These are phyloP conservation scores for Mycothermus thermophilus DNA, from an alignment of 495 filamentous ascomycete species.

Conservation along the genomic window DNA sequence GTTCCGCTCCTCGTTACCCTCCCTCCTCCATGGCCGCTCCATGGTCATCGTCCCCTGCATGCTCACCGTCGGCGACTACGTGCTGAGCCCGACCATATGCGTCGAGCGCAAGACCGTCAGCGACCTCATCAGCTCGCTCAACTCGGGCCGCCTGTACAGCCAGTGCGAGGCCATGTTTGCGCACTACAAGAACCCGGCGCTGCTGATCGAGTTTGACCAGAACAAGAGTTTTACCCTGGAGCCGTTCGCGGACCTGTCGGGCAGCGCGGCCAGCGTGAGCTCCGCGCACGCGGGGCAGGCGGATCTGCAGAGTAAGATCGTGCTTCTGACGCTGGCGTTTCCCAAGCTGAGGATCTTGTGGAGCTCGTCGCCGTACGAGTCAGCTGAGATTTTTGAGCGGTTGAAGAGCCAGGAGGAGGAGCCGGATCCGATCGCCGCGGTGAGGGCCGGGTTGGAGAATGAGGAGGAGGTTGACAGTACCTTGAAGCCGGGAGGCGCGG, in stretches of 20 bases:
- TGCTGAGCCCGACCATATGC: constrained; percentile 78
- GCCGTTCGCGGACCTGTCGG: constrained; percentile 69
- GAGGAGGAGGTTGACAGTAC: constrained; percentile 37
- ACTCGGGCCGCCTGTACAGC: constrained; percentile 78
- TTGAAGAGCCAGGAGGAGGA: constrained; percentile 79
- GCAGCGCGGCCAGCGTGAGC: constrained; percentile 42
- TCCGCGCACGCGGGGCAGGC: constrained; percentile 39
- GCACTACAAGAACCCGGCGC: constrained; percentile 80
- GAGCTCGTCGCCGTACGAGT: constrained; percentile 88
- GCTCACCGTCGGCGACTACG: constrained; percentile 93
- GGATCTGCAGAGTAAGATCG: constrained; percentile 83
- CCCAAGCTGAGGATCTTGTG: constrained; percentile 82
- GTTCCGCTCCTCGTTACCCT: constrained; percentile 85
- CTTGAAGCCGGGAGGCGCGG: constrained; percentile 30
- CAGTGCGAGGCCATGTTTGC: constrained; percentile 90
- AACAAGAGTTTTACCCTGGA: constrained; percentile 95
- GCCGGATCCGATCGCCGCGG: constrained; percentile 79
- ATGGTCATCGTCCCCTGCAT: constrained; percentile 84
- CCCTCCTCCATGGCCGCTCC: constrained; percentile 73
- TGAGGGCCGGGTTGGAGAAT: constrained; percentile 63
- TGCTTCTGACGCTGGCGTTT: constrained; percentile 85
- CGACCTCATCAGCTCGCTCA: constrained; percentile 82
- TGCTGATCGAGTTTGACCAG: constrained; percentile 95
- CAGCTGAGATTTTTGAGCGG: constrained; percentile 89
- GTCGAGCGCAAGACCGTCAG: constrained; percentile 87